Conservation (phyloP, 2,329 filamentous ascomycete species). For the Fusarium camptoceras region DNA sequence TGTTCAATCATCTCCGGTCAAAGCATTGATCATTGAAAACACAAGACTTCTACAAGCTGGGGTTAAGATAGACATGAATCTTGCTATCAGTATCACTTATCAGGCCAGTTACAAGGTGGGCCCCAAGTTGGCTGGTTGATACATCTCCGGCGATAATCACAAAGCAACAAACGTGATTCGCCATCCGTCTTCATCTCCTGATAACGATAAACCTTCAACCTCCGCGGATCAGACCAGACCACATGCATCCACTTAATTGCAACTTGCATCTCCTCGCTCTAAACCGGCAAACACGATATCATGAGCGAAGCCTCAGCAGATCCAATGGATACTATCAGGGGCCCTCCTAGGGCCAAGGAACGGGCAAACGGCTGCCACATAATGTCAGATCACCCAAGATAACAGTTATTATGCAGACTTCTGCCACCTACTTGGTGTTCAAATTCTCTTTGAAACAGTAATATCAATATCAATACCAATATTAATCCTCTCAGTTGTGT, state of each 20-base stretch:
- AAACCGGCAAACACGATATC: conserved; percentile 31
- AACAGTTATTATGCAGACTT: conserved; percentile 29
- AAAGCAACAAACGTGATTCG: conserved; percentile 46
- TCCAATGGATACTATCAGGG: conserved; percentile 12
- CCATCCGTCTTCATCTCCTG: conserved; percentile 30
- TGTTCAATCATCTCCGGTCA: conserved; percentile 16
- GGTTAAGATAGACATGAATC: not conserved
- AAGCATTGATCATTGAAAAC: conserved; percentile 4
- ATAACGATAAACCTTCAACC: conserved; percentile 36
- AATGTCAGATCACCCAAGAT: conserved; percentile 20
- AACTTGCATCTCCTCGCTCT: conserved; percentile 50
- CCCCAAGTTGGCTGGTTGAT: conserved; percentile 31
- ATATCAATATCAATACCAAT: not conserved
- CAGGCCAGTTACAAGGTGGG: conserved; percentile 31
- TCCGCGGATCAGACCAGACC: conserved; percentile 43
- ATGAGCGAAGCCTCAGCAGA: conserved; percentile 31
- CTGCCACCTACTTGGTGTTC: conserved; percentile 3
- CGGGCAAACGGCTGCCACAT: conserved; percentile 20
- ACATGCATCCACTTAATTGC: conserved; percentile 35
- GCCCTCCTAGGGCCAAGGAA: conserved; percentile 7
- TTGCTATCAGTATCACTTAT: conserved; percentile 36
- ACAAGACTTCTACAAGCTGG: conserved; percentile 14
- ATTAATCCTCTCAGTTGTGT: conserved; percentile 2
- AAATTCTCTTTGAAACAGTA: conserved; percentile 1
- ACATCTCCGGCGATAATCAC: conserved; percentile 44